Evolutionary conservation across 2,329 filamentous ascomycete species (phyloP), one percentile per base, ranked within the genome.

Genomic region (Thelonectria blattea): DNA sequence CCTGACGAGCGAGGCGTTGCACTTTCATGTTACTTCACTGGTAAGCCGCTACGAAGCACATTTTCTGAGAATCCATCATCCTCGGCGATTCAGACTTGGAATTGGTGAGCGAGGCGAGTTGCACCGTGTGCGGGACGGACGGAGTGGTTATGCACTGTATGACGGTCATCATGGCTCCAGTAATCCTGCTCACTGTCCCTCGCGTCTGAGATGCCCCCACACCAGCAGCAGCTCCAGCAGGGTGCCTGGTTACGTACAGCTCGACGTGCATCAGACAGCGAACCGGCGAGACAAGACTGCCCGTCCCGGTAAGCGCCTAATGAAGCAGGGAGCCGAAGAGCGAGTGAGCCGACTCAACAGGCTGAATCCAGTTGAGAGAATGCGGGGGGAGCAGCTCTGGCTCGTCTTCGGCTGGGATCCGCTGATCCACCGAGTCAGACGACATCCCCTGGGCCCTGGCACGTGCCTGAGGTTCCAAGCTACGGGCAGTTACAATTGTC

Each of bases 401-500:
- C 42, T 56, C 51, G 46, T 27, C 43, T 47, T 67, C 57, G 24
- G 47, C 51, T 32, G 8, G 39, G 63, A 64, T 67, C 69, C 69
- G 68, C 69, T 71, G 69, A 71, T 71, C 68, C 66, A 68, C 68
- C 62, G 56, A 71, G 69, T 71, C 69, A 71, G 69, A 71, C 69
- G 69, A 71, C 69, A 65, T 67, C 66, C 67, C 69, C 65, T 61
- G 69, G 66, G 67, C 66, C 69, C 69, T 67, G 62, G 69, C 69
- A 71, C 69, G 69, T 71, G 69, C 69, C 66, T 60, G 42, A 39
- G 52, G 48, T 68, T 53, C 60, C 61, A 59, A 54, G 45, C 20
- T 46, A 60, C 57, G 55, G 52, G 48, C 48, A 37, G 34, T 56
- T 41, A 47, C 47, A 30, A 43, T 45, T 43, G 48, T 56, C 52